Base-by-base conservation (phyloP, 176 grass and related monocot species). In the Canna indica region DNA sequence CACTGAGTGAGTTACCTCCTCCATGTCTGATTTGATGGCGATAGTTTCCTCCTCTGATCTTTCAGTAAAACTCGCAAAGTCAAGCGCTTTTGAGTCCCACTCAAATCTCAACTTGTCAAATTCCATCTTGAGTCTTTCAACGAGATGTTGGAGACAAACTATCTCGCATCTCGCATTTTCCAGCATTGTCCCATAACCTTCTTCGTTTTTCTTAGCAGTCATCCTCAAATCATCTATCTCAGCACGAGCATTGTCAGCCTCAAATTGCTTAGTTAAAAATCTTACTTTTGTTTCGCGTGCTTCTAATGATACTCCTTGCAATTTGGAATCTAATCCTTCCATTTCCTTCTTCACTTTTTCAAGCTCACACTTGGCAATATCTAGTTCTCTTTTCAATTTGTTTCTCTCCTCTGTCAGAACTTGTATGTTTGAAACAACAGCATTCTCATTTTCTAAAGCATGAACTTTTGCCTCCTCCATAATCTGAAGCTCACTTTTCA, bases 111-210 rank as follows among this genome's bases (percentile, higher is more conserved):
- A 89, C 24, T 27, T 81, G 68, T 77, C 86, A 24, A 81, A 78
- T 28, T 85, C 88, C 32, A 67, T 72, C 28, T 75, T 79, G 74
- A 89, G 60, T 31, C 63, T 85, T 62, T 86, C 78, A 27, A 89
- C 78, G 17, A 81, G 84, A 64, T 91, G 86, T 27, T 82, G 74
- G 20, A 91, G 84, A 42, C 83, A 87, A 79, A 91, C 85, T 50
- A 83, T 96, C 78, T 96, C 88, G 13, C 86, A 82, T 74, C 86
- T 96, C 54, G 82, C 85, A 80, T 96, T 88, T 47, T 91, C 88
- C 24, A 85, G 69, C 79, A 87, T 86, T 25, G 88, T 83, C 57
- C 91, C 92, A 42, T 91, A 89, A 42, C 80, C 91, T 74, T 91
- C 83, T 77, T 91, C 76, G 35, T 58, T 78, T 52, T 89, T 89